phyloP scores from a whole-genome alignment of 441 rosid genomes.

The Populus trichocarpa region DNA sequence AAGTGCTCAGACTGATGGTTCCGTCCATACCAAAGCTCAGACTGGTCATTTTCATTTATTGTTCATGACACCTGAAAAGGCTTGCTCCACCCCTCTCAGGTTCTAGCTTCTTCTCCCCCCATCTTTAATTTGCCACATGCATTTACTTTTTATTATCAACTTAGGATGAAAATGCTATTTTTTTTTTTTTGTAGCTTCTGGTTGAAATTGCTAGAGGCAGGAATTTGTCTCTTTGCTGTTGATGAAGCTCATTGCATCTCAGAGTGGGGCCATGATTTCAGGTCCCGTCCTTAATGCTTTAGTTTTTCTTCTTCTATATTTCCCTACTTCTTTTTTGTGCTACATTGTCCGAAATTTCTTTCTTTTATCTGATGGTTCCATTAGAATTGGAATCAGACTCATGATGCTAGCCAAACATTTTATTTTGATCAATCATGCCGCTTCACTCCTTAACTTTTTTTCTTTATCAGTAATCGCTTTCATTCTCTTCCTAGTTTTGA shows the following conservation, averaged over 20 bases:
- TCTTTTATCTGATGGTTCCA: not conserved
- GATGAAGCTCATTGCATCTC: conserved; percentile 63
- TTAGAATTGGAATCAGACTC: not conserved
- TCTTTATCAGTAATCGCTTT: not conserved
- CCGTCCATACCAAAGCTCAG: conserved; percentile 36
- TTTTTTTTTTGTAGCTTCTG: conserved; percentile 34
- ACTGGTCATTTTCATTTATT: conserved; percentile 38
- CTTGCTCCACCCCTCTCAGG: conserved; percentile 39
- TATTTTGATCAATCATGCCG: not conserved
- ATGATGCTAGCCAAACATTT: not conserved
- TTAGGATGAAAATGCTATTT: not conserved
- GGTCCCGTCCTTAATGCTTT: conserved; percentile 19
- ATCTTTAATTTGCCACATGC: not conserved
- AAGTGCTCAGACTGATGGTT: conserved; percentile 40
- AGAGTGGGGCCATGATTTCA: conserved; percentile 60
- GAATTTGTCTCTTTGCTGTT: conserved; percentile 45
- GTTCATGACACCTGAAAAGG: conserved; percentile 53
- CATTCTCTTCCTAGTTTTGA: not conserved
- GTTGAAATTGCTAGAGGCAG: conserved; percentile 38
- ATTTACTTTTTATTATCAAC: not conserved
- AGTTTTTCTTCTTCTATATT: not conserved
- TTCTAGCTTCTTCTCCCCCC: conserved; percentile 4
- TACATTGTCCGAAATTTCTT: not conserved
- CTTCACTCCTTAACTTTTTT: not conserved
- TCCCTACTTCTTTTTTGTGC: not conserved